These are phyloP conservation scores for Uncinocarpus reesii DNA, from an alignment of 2,329 filamentous ascomycete genomes.

Conservation along the genomic window DNA sequence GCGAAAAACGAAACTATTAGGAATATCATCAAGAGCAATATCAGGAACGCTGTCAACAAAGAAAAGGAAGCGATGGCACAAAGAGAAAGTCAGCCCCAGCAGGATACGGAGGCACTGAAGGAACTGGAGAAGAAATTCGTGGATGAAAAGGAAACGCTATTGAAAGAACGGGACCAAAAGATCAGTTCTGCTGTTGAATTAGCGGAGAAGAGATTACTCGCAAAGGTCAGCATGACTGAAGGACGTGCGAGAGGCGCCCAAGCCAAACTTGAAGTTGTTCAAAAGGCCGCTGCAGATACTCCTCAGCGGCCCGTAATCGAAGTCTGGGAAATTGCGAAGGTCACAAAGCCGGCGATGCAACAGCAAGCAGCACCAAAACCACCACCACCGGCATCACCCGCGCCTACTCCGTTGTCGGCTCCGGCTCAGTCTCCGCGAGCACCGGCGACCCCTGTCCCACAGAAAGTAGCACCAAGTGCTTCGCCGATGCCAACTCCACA, in stretches of 20 bases:
- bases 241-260: conserved; percentile 53
- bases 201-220: conserved; percentile 61
- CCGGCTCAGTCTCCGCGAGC: conserved; percentile 14
- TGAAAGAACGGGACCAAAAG: conserved; percentile 45
- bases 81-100: conserved; percentile 18
- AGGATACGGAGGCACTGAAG: conserved; percentile 29
- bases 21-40: conserved; percentile 48
- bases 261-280: conserved; percentile 67
- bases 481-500: conserved; percentile 6
- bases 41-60: conserved; percentile 40
- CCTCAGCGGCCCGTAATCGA: conserved; percentile 73
- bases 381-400: conserved; percentile 15
- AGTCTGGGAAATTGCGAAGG: conserved; percentile 75
- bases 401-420: conserved; percentile 15
- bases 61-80: conserved; percentile 24
- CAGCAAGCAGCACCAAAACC: conserved; percentile 17
- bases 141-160: conserved; percentile 33
- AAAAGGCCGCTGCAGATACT: conserved; percentile 73
- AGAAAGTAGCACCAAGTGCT: conserved; percentile 14
- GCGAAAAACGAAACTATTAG: conserved; percentile 42
- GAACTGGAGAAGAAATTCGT: conserved; percentile 32
- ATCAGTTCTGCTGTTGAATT: conserved; percentile 55
- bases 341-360: conserved; percentile 29
- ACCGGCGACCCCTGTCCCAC: conserved; percentile 17
- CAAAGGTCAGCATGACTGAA: conserved; percentile 70